These are phyloP conservation scores for Sparassis latifolia DNA, from an alignment of 1,284 basidiomycete species.

Conservation along the genomic window DNA sequence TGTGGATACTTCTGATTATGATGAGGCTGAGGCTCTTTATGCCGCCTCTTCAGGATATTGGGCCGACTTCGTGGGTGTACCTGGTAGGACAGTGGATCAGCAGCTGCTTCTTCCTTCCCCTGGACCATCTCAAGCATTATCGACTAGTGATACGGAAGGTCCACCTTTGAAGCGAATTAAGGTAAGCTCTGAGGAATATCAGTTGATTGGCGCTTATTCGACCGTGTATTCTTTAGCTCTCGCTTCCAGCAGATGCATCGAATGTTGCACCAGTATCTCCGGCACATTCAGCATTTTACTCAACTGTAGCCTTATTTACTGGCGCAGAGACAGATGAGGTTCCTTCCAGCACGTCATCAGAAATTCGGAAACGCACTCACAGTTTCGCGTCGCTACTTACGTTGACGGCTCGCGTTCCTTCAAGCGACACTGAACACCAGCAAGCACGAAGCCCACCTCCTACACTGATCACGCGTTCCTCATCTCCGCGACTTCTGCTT, in stretches of 20 bases:
- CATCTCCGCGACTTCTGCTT: neutral
- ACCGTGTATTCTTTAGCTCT: too few species aligned
- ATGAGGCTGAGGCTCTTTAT: slow-evolving; percentile 2
- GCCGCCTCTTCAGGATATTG: neutral
- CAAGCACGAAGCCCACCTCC: too few species aligned
- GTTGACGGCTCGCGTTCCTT: too few species aligned
- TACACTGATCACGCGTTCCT: too few species aligned
- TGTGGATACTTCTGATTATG: slow-evolving; percentile 4
- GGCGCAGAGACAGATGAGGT: neutral
- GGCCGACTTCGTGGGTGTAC: neutral
- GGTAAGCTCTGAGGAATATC: neutral
- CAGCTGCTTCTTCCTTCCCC: neutral
- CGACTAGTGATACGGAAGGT: neutral
- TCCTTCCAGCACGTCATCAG: neutral
- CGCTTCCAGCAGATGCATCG: too few species aligned
- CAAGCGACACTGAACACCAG: too few species aligned
- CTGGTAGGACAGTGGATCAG: neutral
- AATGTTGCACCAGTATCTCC: too few species aligned
- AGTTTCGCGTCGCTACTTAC: too few species aligned
- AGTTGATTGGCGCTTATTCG: neutral
- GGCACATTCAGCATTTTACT: too few species aligned
- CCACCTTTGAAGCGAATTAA: neutral
- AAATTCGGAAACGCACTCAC: too few species aligned
- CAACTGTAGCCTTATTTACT: too few species aligned
- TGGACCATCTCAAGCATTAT: neutral